Evolutionary conservation across 352 stramenopile genomes (phyloP).

Genomic region (Pythium rhizo-oryzae): DNA sequence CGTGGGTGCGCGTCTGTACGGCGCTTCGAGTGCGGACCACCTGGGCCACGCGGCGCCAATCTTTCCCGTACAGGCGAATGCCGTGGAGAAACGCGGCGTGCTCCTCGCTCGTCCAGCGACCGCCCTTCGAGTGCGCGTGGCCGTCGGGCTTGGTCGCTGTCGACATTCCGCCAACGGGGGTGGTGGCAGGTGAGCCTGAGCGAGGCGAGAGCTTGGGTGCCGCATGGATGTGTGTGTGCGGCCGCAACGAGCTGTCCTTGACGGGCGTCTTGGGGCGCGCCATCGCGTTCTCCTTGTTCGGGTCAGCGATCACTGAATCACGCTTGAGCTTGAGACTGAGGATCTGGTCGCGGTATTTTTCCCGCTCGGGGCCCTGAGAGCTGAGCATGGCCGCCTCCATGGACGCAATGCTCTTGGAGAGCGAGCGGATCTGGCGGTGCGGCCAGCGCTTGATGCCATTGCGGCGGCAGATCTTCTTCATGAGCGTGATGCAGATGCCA

Average conservation of each 20-base stretch:
- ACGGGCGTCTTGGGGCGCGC: constrained; percentile 52
- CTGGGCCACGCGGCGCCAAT: constrained; percentile 84
- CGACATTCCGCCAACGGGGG: neutral
- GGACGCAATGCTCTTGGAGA: constrained; percentile 87
- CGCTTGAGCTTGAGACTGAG: constrained; percentile 81
- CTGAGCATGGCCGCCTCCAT: constrained; percentile 90
- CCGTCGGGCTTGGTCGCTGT: constrained; percentile 15
- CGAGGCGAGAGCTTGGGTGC: constrained; percentile 31
- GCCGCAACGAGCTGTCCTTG: constrained; percentile 22
- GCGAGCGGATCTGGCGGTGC: constrained; percentile 72
- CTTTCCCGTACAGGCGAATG: constrained; percentile 87
- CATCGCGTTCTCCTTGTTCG: constrained; percentile 79
- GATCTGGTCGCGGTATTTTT: constrained; percentile 89
- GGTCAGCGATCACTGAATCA: constrained; percentile 84
- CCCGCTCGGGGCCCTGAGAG: constrained; percentile 69
- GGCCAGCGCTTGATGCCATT: constrained; percentile 78
- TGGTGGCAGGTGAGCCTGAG: neutral
- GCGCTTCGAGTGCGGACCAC: constrained; percentile 82
- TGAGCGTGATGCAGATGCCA: constrained; percentile 90
- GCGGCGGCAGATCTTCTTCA: constrained; percentile 80
- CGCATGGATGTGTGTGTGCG: constrained; percentile 17
- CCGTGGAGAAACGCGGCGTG: constrained; percentile 86
- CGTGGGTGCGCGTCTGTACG: constrained; percentile 89
- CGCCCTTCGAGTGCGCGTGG: constrained; percentile 61
- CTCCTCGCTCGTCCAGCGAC: constrained; percentile 88